Conservation (phyloP, 768 basidiomycete genomes). For the Pisolithus tinctorius region DNA sequence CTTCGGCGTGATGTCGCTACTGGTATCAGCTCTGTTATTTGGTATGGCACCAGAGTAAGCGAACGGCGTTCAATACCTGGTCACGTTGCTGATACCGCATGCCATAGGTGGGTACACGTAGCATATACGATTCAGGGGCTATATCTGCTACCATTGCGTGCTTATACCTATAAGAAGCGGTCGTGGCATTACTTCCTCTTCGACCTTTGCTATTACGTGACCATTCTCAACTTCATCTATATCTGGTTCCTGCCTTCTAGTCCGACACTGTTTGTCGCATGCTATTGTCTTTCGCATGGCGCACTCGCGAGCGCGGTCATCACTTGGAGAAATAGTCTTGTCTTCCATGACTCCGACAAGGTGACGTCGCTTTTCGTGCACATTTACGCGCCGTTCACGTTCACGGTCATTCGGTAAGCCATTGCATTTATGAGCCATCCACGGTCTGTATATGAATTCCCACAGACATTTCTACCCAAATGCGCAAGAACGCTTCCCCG, state of each 20-base stretch:
- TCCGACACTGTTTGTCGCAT: constrained; percentile 77
- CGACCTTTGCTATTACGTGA: constrained; percentile 90
- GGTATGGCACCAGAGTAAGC: constrained; percentile 80
- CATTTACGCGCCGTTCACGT: constrained; percentile 85
- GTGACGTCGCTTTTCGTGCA: constrained; percentile 94
- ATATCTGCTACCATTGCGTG: constrained; percentile 77
- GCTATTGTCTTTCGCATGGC: constrained; percentile 89
- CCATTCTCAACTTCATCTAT: constrained; percentile 84
- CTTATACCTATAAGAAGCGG: constrained; percentile 85
- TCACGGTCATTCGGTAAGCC: constrained; percentile 82
- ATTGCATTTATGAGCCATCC: background rate
- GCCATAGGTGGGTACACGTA: constrained; percentile 75
- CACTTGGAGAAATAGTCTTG: constrained; percentile 97
- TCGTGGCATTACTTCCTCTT: constrained; percentile 94
- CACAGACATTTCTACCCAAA: constrained; percentile 82
- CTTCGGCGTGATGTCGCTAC: constrained; percentile 85
- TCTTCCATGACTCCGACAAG: constrained; percentile 96
- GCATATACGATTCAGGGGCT: constrained; percentile 74
- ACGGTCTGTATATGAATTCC: constrained; percentile 4
- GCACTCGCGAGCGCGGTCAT: constrained; percentile 90
- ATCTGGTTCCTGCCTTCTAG: constrained; percentile 85
- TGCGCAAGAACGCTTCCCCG: constrained; percentile 80
- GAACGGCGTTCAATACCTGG: constrained; percentile 1
- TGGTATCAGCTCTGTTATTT: constrained; percentile 80
- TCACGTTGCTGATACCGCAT: constrained; percentile 7